Evolutionary conservation across 1,284 basidiomycete species (phyloP).

Genomic region (Microbotryum violaceum): DNA sequence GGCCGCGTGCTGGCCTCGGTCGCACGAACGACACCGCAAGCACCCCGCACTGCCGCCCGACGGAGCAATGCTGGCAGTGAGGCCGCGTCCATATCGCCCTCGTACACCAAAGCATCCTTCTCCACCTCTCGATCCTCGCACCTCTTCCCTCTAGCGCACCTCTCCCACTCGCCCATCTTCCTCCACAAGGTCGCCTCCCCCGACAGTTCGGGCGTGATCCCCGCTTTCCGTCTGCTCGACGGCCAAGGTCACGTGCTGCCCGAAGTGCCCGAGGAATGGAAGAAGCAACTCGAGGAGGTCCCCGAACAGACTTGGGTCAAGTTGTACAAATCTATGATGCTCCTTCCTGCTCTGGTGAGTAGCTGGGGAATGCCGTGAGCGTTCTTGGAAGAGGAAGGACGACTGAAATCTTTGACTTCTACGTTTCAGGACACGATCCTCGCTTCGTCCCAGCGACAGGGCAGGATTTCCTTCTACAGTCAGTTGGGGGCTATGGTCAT

Average conservation of each 20-base stretch:
- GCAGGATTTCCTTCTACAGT: conserved; percentile 14
- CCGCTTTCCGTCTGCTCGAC: conserved; percentile 19
- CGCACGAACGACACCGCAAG: too few relatives aligned
- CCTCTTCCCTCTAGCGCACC: background rate
- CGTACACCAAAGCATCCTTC: background rate
- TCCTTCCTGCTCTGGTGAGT: conserved; percentile 13
- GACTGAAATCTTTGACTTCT: background rate
- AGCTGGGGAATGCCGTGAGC: background rate
- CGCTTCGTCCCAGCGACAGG: conserved; percentile 26
- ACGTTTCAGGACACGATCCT: conserved; percentile 25
- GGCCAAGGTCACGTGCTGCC: conserved; percentile 5
- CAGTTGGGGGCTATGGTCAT: too few relatives aligned
- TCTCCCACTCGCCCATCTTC: conserved; percentile 7
- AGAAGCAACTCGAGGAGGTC: conserved; percentile 7
- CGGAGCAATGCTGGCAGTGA: too few relatives aligned
- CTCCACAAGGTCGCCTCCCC: background rate
- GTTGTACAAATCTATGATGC: conserved; percentile 21
- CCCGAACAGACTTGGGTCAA: conserved; percentile 13
- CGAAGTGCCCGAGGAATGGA: conserved; percentile 7
- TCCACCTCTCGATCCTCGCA: background rate
- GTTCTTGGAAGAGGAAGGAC: background rate
- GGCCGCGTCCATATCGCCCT: too few relatives aligned
- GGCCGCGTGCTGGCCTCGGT: too few relatives aligned
- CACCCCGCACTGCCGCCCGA: too few relatives aligned
- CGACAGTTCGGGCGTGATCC: conserved; percentile 5